Conservation (phyloP, 768 basidiomycete species). For the Kwoniella botswanensis region DNA sequence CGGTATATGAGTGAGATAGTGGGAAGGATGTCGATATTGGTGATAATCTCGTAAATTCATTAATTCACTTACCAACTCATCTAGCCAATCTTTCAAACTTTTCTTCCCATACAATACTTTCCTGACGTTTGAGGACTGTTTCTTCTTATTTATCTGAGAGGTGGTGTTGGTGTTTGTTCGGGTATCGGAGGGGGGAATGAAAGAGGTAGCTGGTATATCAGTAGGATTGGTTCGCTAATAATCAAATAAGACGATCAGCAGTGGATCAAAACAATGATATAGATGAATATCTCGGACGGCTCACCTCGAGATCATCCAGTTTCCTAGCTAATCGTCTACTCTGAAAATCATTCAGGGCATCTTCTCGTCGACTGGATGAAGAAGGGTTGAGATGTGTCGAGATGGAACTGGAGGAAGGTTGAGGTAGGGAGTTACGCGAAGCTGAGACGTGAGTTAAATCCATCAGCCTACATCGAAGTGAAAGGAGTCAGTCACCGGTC, state of each 20-base stretch:
- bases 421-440: background rate
- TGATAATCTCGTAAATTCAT: background rate
- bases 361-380: conserved; percentile 25
- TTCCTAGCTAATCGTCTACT: conserved; percentile 40
- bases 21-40: background rate
- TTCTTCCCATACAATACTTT: conserved; percentile 51
- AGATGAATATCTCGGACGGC: conserved; percentile 7
- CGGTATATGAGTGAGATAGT: no score
- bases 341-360: conserved; percentile 46
- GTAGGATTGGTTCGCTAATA: conserved; percentile 54
- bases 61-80: conserved; percentile 46
- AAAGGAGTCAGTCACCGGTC: background rate
- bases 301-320: conserved; percentile 54
- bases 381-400: background rate
- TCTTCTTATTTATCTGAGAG: conserved; percentile 38
- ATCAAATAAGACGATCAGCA: no score
- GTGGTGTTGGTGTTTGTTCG: conserved; percentile 10
- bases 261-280: no score
- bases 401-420: background rate
- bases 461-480: conserved; percentile 1
- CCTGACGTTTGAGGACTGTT: conserved; percentile 50
- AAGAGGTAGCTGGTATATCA: conserved; percentile 51
- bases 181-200: conserved; percentile 23
- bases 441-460: background rate
- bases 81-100: conserved; percentile 51